Evolutionary conservation across 352 stramenopile genomes (phyloP), one percentile per base, ranked within the genome.

Genomic region (Globisporangium recalcitrans): DNA sequence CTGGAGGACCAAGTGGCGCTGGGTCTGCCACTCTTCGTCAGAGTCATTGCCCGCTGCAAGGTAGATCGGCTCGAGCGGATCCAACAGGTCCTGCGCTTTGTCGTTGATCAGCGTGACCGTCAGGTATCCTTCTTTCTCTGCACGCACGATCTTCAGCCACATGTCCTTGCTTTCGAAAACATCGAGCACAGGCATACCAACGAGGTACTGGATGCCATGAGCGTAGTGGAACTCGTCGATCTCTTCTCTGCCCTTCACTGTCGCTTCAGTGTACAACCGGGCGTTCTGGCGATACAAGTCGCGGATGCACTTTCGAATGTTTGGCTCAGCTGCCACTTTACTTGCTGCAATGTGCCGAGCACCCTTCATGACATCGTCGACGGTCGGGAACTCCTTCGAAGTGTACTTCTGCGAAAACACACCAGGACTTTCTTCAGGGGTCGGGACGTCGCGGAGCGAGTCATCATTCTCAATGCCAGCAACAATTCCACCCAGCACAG

Each of bases 161-260:
- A 95, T 52, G 56, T 91, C 84, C 24, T 77, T 81, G 31, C 72
- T 77, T 40, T 88, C 79, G 48, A 95, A 78, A 11, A 91, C 68
- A 24, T 96, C 85, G 38, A 83, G 60, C n/a, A 87, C 80, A n/a
- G 84, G 82, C 85, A 95, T 94, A 10, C 81, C 83, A 9, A 82
- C 74, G 32, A 96, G 77, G 52, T 96, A 96, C 66, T 96, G 87
- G 27, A 96, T 61, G 26, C 87, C 87, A 44, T 96, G 84, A 5
- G 74, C 87, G 47, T 92, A 95, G 59, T 96, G 87, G 52, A 95
- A 95, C 60, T 95, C 85, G 44, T 96, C 87, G 29, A 96, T 87
- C 69, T 96, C 87, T 62, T 95, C 87, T 4, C 83, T 73, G 6
- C 87, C 87, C 64, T 96, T 96, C 3, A 54, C 32, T 9, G 87